Conservation (phyloP, 805 yeast species). For the Myxozyma nipponensis region DNA sequence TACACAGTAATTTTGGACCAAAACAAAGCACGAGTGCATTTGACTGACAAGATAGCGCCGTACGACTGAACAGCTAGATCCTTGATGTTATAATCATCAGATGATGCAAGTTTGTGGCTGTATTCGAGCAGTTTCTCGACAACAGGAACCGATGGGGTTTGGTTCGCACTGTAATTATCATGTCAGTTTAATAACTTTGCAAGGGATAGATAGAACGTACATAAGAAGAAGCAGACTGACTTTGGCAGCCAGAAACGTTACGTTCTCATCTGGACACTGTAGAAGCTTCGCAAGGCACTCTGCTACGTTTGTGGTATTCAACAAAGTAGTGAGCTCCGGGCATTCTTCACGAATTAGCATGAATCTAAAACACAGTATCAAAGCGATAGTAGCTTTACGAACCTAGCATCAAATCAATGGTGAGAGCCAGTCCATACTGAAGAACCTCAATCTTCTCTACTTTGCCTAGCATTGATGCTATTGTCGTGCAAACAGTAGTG, state of each 20-base stretch:
- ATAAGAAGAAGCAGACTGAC: conserved; percentile 51
- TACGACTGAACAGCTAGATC: conserved; percentile 63
- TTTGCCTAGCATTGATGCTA: conserved; percentile 53
- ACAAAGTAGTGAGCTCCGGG: not conserved
- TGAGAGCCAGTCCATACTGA: conserved; percentile 58
- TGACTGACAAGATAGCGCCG: conserved; percentile 55
- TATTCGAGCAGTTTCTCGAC: conserved; percentile 40
- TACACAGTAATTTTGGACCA: conserved; percentile 45
- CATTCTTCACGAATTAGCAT: not conserved
- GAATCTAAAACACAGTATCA: not conserved
- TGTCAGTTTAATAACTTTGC: not conserved
- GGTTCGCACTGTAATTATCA: conserved; percentile 28
- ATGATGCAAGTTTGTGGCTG: conserved; percentile 32
- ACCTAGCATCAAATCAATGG: conserved; percentile 49
- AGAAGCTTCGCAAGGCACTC: conserved; percentile 41
- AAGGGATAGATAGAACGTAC: conserved; percentile 18
- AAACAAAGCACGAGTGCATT: conserved; percentile 51
- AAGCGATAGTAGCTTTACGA: not conserved
- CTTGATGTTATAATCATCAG: conserved; percentile 50
- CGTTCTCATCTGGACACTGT: conserved; percentile 52
- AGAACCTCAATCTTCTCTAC: conserved; percentile 59
- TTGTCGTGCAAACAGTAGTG: conserved; percentile 51
- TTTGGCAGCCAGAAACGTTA: conserved; percentile 54
- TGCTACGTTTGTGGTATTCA: not conserved
- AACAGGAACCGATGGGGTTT: conserved; percentile 34